phyloP scores from a whole-genome alignment of 2,329 filamentous ascomycete genomes.

The Ophiostoma ulmi region DNA sequence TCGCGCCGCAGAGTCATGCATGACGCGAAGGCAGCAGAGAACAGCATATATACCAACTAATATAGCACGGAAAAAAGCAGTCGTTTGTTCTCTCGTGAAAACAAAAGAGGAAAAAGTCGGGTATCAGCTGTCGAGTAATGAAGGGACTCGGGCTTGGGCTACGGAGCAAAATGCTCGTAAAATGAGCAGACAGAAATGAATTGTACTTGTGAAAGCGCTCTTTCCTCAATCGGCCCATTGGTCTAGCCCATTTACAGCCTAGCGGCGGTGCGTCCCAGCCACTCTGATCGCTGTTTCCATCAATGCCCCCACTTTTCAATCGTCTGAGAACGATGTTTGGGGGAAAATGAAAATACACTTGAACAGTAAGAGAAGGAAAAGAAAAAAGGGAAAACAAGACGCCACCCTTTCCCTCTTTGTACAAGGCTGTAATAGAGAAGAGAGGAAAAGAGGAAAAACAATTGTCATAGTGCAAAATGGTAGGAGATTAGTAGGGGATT shows the following conservation, averaged over 20 bases:
- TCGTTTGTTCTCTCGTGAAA: background rate
- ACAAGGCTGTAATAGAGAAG: slow-evolving; percentile 14
- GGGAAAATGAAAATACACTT: no score
- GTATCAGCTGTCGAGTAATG: slow-evolving; percentile 1
- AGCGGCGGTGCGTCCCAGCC: slow-evolving; percentile 19
- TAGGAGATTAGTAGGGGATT: background rate
- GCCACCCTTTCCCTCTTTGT: slow-evolving; percentile 15
- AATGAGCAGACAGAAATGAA: background rate
- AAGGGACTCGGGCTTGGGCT: background rate
- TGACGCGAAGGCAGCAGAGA: background rate
- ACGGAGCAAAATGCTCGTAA: background rate
- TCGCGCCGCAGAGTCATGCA: slow-evolving; percentile 2
- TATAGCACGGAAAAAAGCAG: no score
- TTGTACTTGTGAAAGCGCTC: slow-evolving; percentile 5
- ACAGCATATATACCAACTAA: background rate
- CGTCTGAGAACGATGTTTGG: background rate
- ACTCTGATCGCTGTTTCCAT: slow-evolving; percentile 13
- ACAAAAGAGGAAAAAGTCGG: background rate
- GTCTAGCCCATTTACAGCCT: slow-evolving; percentile 17
- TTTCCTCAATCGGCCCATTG: slow-evolving; percentile 15
- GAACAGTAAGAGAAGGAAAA: background rate
- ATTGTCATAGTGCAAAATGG: background rate
- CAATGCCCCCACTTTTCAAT: background rate
- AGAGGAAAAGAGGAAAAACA: slow-evolving; percentile 1
- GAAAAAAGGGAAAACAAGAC: background rate